Evolutionary conservation across 164 flowering plant genomes (phyloP).

Genomic region (Protea cynaroides): DNA sequence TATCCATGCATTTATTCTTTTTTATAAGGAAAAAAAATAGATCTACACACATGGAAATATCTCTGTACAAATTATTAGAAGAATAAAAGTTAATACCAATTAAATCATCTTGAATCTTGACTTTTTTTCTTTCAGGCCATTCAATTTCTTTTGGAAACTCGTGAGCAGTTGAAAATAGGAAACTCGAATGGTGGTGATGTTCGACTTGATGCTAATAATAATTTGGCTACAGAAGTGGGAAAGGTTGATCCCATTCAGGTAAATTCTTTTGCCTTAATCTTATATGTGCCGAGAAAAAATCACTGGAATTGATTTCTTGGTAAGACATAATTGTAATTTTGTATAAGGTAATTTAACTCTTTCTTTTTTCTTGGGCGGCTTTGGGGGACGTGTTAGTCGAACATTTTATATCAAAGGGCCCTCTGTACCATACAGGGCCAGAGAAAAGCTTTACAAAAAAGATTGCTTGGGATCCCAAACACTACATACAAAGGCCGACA

Average conservation of each 20-base stretch:
- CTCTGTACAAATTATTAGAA: too few relatives aligned
- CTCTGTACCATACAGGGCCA: too few relatives aligned
- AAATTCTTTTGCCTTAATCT: constrained; percentile 15
- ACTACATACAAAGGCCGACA: too few relatives aligned
- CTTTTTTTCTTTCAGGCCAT: constrained; percentile 59
- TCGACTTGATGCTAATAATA: constrained; percentile 19
- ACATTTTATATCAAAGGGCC: too few relatives aligned
- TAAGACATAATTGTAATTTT: neutral
- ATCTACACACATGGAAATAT: too few relatives aligned
- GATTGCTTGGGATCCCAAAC: too few relatives aligned
- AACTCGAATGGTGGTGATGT: constrained; percentile 14
- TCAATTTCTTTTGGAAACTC: constrained; percentile 54
- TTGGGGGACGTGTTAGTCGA: too few relatives aligned
- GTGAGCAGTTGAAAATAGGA: constrained; percentile 41
- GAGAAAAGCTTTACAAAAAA: too few relatives aligned
- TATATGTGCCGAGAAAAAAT: neutral
- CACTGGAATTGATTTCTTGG: neutral
- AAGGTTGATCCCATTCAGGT: constrained; percentile 77
- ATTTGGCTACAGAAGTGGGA: constrained; percentile 15
- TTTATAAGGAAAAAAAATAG: too few relatives aligned
- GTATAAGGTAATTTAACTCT: neutral
- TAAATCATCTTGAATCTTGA: neutral
- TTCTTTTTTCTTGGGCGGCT: too few relatives aligned
- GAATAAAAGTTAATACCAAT: neutral
- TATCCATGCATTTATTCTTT: neutral